These are phyloP conservation scores for Dactylellina drechsleri DNA, from an alignment of 2,329 filamentous ascomycete species.

Conservation along the genomic window DNA sequence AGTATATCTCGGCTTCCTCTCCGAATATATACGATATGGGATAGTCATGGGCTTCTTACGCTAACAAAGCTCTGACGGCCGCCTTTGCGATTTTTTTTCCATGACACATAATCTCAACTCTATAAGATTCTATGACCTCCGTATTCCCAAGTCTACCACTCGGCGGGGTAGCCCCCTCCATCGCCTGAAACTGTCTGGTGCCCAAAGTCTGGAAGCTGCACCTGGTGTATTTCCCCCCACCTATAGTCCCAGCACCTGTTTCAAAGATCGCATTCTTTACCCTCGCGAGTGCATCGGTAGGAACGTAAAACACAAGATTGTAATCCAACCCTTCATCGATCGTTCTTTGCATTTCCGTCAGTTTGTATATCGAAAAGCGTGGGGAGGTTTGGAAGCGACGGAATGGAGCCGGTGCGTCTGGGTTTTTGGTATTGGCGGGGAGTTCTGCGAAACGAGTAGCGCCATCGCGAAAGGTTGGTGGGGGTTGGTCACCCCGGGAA, in stretches of 20 bases:
- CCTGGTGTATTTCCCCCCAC: constrained; percentile 26
- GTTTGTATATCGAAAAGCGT: constrained; percentile 43
- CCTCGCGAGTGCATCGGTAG: constrained; percentile 1
- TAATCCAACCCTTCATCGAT: constrained; percentile 35
- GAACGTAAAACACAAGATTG: constrained; percentile 39
- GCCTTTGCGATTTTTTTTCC: constrained; percentile 23
- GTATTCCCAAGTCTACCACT: neutral
- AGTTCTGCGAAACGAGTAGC: constrained; percentile 5
- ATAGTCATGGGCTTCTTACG: constrained; percentile 8
- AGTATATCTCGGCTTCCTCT: too few relatives aligned
- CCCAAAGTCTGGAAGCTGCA: constrained; percentile 47
- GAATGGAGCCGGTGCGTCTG: constrained; percentile 5
- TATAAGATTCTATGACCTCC: constrained; percentile 29
- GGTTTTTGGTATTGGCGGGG: neutral
- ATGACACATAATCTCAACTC: constrained; percentile 36
- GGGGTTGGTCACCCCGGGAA: neutral
- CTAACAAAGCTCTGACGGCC: constrained; percentile 36
- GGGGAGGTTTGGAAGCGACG: constrained; percentile 29
- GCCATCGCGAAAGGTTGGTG: constrained; percentile 1
- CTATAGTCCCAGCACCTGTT: constrained; percentile 27
- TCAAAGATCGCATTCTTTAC: constrained; percentile 47
- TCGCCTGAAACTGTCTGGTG: constrained; percentile 32
- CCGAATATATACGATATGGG: neutral
- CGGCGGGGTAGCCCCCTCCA: constrained; percentile 18
- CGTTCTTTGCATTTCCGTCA: constrained; percentile 35